Evolutionary conservation across 768 basidiomycete species (phyloP), one percentile per base, ranked within the genome.

Genomic region (Sutorius australiensis): DNA sequence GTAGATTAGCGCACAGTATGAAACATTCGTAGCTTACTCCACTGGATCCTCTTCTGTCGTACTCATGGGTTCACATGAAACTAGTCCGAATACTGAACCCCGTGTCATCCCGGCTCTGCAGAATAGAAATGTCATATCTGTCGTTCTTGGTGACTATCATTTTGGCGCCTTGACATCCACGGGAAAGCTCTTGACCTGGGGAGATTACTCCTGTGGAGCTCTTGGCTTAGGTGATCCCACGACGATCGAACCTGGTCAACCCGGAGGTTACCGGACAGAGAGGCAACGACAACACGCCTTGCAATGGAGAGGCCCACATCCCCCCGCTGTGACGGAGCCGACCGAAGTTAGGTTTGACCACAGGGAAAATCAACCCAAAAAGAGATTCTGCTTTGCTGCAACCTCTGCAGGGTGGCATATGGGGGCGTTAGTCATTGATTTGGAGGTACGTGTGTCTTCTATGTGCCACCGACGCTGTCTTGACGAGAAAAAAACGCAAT

Each of bases 71-170:
- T 72, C 80, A 41, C 73, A 70, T 13, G 65, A 73, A n/a, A 81
- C 79, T 7, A 60, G 72, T 33, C 52, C 72, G 12, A 67, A 70
- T 19, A 74, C 72, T 14, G 61, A 64, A 52, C 90, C 87, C n/a
- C 76, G 73, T 32, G 74, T 92, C 53, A 75, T 89, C 5, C 84
- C 87, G 1, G 80, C 77, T 32, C 73, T 98, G 28, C 92, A 97
- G 61, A 79, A 88, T 59, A 80, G 73, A 58, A 75, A 78, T 34
- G 81, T 98, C 49, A 95, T 98, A 54, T 90, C 91, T 46, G 84
- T 95, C 50, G 86, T 87, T 13, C 78, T 93, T 46, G 95, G 95
- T 6, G 95, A 98, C 70, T 97, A 95, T 68, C 95, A 98, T 73
- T 84, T 78, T 64, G 89, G 83, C 33, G 95, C 95, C 1, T 74